Conservation (phyloP, 768 basidiomycete genomes). For the Mycena amicta region DNA sequence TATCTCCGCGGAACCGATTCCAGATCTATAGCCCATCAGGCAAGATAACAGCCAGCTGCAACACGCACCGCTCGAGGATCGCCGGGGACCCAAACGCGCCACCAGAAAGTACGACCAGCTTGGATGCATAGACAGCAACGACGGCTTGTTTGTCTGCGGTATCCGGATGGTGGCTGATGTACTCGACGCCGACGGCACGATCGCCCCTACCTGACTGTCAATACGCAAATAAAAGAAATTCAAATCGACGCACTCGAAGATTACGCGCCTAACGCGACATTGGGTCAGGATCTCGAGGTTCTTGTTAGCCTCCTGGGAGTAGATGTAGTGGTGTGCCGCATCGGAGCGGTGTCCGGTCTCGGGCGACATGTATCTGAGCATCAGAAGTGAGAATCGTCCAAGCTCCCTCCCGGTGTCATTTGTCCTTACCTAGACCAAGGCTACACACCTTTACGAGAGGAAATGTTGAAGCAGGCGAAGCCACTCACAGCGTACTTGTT, state of each 20-base stretch:
- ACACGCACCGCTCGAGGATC: conserved; percentile 50
- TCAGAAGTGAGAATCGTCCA: background rate
- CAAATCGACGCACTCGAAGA: conserved; percentile 45
- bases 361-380: conserved; percentile 54
- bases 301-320: conserved; percentile 44
- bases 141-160: conserved; percentile 27
- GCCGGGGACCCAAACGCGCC: conserved; percentile 60
- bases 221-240: background rate
- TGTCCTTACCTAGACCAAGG: conserved; percentile 52
- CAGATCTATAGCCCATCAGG: conserved; percentile 40
- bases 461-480: background rate
- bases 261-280: conserved; percentile 47
- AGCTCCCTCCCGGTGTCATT: too few species aligned
- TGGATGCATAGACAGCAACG: conserved; percentile 35
- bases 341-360: conserved; percentile 61
- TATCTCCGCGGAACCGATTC: conserved; percentile 60
- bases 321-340: conserved; percentile 52
- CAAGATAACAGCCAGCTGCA: background rate
- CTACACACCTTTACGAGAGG: conserved; percentile 30
- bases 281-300: conserved; percentile 46
- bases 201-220: conserved; percentile 30
- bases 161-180: conserved; percentile 38
- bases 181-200: conserved; percentile 56
- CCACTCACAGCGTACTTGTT: conserved; percentile 50
- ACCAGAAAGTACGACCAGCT: conserved; percentile 51